Base-by-base conservation (phyloP, 441 rosid species). In the Bruguiera hainesii region DNA sequence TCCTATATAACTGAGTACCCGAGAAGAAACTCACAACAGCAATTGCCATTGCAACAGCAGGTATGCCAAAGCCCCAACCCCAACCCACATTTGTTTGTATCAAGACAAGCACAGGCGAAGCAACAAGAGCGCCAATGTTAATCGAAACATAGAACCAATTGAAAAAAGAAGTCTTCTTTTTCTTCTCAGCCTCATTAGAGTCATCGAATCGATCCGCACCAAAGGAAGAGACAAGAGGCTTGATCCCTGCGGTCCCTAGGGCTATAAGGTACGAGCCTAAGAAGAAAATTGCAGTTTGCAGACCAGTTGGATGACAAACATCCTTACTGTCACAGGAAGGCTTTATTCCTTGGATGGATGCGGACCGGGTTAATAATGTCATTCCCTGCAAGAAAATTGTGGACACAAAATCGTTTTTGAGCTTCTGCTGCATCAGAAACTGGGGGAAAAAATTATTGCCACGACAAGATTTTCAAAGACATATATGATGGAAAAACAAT, bases 161-260 rank as follows among this genome's bases (percentile, higher is more conserved):
- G 29, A 93, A 93, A 74, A 93, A 93, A 16, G 93, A 87, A 61
- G 95, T 89, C 66, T 93, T 91, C 76, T 80, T 83, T 46, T 85
- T 76, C 82, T 75, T 89, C 83, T 93, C 95, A 3, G 19, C 49
- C 9, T 85, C 93, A 50, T 90, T 89, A 30, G 81, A 85, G 52
- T 91, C 96, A 70, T 91, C 97, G 60, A 93, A 93, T 70, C 91
- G 98, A 72, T 93, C 97, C 0, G 97, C 98, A 11, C 96, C 98
- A 42, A 91, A 93, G 52, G 98, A 87, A 0, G 97, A 93, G 15
- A 93, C 97, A 65, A 97, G 91, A 20, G 98, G 98, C 74, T 93
- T 93, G 53, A 91, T 91, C 57, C 96, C 91, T 11, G 96, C 96
- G 1, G 95, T 89, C 49, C 96, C 98, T 1, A 93, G 85, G 49